Conservation (phyloP, 192 early-diverging fungal species). For the Haplosporangium gracile region DNA sequence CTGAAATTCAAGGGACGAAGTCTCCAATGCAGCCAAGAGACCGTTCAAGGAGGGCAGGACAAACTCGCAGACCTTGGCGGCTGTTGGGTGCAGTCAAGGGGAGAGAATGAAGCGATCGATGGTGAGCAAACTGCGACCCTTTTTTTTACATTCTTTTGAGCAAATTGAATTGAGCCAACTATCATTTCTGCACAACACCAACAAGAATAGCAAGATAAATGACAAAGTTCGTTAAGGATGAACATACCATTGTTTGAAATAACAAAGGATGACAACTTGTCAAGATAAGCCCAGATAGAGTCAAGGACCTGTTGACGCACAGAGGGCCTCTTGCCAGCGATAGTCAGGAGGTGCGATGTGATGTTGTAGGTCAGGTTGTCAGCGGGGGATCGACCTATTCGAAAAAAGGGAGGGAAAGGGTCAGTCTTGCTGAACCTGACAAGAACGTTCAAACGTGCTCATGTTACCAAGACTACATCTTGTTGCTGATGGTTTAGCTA, state of each 20-base stretch:
- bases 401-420: neutral
- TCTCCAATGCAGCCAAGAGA: slow-evolving; percentile 65
- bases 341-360: slow-evolving; percentile 59
- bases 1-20: slow-evolving; percentile 58
- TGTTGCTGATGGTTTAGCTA: neutral
- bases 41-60: slow-evolving; percentile 73
- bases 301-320: slow-evolving; percentile 54
- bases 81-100: neutral
- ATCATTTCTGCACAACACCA: too few relatives aligned
- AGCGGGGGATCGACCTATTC: slow-evolving; percentile 33
- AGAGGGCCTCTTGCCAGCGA: slow-evolving; percentile 53
- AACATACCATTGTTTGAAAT: slow-evolving; percentile 36
- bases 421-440: neutral
- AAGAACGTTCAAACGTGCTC: neutral
- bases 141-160: neutral
- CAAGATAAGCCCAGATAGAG: slow-evolving; percentile 64
- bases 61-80: slow-evolving; percentile 64
- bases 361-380: slow-evolving; percentile 60
- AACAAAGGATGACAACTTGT: slow-evolving; percentile 38
- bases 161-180: slow-evolving; percentile 3
- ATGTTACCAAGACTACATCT: neutral
- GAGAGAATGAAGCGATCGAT: neutral
- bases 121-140: neutral
- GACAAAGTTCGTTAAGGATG: neutral
- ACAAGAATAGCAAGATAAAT: too few relatives aligned